Evolutionary conservation across 768 basidiomycete genomes (phyloP).

Genomic region (Hericium coralloides): DNA sequence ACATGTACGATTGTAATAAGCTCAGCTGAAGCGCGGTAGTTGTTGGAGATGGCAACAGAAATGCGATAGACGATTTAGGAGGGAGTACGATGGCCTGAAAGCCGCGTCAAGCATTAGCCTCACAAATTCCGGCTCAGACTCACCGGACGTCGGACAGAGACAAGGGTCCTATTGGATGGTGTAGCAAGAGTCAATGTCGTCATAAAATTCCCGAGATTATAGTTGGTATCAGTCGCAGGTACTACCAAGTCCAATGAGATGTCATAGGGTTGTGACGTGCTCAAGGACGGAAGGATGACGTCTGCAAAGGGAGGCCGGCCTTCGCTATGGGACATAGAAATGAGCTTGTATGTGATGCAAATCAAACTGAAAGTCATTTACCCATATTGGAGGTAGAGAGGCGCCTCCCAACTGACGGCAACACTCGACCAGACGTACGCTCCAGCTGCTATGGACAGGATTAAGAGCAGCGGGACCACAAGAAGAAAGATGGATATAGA

Average conservation of each 20-base stretch:
- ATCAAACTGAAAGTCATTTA: constrained; percentile 24
- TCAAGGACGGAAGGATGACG: constrained; percentile 39
- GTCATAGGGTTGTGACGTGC: constrained; percentile 63
- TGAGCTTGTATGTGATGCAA: not conserved
- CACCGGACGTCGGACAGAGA: constrained; percentile 56
- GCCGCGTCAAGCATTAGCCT: not conserved
- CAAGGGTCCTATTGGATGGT: constrained; percentile 53
- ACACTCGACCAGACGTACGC: constrained; percentile 67
- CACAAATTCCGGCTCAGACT: constrained; percentile 18
- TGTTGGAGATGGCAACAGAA: constrained; percentile 28
- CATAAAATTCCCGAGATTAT: constrained; percentile 83
- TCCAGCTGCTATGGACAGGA: constrained; percentile 34
- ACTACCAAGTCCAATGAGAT: constrained; percentile 58
- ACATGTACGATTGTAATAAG: constrained; percentile 45
- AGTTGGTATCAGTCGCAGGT: constrained; percentile 58
- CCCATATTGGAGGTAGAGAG: constrained; percentile 77
- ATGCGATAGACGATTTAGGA: constrained; percentile 20
- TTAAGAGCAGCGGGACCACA: constrained; percentile 44
- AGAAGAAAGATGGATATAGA: constrained; percentile 55
- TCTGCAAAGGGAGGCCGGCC: constrained; percentile 57
- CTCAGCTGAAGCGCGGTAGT: constrained; percentile 43
- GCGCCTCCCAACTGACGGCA: constrained; percentile 61
- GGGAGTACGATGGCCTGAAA: constrained; percentile 52
- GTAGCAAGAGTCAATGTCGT: constrained; percentile 51
- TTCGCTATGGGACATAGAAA: constrained; percentile 36